A percentile compares a stretch with the other conserved stretches of the same genome.
These are phyloP conservation scores for Phytophthora melonis DNA, from an alignment of 352 stramenopile species.

Conservation along the genomic window DNA sequence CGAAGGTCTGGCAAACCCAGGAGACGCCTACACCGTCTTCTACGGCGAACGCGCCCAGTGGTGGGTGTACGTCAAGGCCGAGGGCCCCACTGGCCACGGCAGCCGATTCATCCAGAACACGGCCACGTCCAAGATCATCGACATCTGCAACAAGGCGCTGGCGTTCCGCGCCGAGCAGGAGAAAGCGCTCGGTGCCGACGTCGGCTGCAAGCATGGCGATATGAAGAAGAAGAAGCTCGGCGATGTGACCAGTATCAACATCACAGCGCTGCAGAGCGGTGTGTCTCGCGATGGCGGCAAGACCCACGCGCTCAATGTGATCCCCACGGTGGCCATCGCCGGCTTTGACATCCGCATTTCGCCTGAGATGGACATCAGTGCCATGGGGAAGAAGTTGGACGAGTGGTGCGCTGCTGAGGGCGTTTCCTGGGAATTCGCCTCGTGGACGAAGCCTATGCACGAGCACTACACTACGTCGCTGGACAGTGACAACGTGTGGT, in stretches of 20 bases:
- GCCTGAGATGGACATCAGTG: constrained; percentile 83
- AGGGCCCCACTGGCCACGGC: constrained; percentile 87
- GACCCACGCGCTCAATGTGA: constrained; percentile 94
- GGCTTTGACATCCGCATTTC: constrained; percentile 96
- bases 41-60: constrained; percentile 95
- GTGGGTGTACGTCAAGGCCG: constrained; percentile 91
- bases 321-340: constrained; percentile 91
- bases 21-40: constrained; percentile 95
- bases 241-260: constrained; percentile 97
- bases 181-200: constrained; percentile 66
- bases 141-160: constrained; percentile 88
- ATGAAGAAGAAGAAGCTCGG: constrained; percentile 93
- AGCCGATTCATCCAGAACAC: constrained; percentile 96
- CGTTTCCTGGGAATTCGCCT: constrained; percentile 83
- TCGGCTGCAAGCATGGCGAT: constrained; percentile 92
- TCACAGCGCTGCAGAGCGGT: constrained; percentile 93
- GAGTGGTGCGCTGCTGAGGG: constrained; percentile 90
- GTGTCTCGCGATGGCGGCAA: constrained; percentile 84
- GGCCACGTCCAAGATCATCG: constrained; percentile 95
- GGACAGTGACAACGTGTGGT: constrained; percentile 59
- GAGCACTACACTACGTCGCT: constrained; percentile 72
- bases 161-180: constrained; percentile 92
- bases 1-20: constrained; percentile 94
- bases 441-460: constrained; percentile 51
- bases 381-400: constrained; percentile 78